phyloP scores from a whole-genome alignment of 495 filamentous ascomycete species.

The Pseudoneurospora amorphoporcata region DNA sequence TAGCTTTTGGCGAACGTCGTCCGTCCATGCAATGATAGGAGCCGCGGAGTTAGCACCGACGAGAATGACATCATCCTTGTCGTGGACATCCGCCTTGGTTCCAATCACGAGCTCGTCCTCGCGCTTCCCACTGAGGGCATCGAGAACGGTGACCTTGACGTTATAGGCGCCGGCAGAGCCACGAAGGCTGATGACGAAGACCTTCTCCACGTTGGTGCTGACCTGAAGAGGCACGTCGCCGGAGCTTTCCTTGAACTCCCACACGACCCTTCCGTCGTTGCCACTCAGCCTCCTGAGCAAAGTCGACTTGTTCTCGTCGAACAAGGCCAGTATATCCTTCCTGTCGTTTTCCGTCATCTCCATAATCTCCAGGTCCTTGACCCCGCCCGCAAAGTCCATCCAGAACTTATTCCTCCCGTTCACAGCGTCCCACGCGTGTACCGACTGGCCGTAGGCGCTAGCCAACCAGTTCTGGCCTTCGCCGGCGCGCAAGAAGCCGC shows the following conservation, averaged over 20 bases:
- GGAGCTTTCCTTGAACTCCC: slow-evolving; percentile 62
- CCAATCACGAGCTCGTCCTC: slow-evolving; percentile 54
- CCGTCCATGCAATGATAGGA: slow-evolving; percentile 75
- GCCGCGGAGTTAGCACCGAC: slow-evolving; percentile 76
- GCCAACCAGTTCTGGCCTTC: slow-evolving; percentile 66
- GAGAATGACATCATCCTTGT: slow-evolving; percentile 58
- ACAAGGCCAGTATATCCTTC: slow-evolving; percentile 66
- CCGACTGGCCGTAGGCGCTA: slow-evolving; percentile 52
- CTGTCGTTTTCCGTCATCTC: slow-evolving; percentile 52
- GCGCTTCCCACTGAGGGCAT: slow-evolving; percentile 58
- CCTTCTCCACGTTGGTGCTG: slow-evolving; percentile 58
- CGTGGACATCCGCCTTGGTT: slow-evolving; percentile 61
- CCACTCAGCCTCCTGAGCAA: slow-evolving; percentile 62
- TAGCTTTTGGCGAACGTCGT: slow-evolving; percentile 53
- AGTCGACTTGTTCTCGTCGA: slow-evolving; percentile 45
- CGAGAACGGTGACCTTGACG: slow-evolving; percentile 62
- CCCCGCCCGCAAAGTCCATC: slow-evolving; percentile 43
- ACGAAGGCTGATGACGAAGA: slow-evolving; percentile 71
- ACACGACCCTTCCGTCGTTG: slow-evolving; percentile 60
- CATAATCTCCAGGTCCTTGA: slow-evolving; percentile 71
- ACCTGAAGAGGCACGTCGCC: slow-evolving; percentile 68
- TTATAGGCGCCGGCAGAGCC: slow-evolving; percentile 56
- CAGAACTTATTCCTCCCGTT: slow-evolving; percentile 74
- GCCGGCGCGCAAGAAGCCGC: slow-evolving; percentile 55
- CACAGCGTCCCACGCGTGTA: slow-evolving; percentile 76